Percentiles rank a stretch among this genome's conserved stretches.
Conservation (phyloP, 805 yeast species). For the Scheffersomyces stipitis region DNA sequence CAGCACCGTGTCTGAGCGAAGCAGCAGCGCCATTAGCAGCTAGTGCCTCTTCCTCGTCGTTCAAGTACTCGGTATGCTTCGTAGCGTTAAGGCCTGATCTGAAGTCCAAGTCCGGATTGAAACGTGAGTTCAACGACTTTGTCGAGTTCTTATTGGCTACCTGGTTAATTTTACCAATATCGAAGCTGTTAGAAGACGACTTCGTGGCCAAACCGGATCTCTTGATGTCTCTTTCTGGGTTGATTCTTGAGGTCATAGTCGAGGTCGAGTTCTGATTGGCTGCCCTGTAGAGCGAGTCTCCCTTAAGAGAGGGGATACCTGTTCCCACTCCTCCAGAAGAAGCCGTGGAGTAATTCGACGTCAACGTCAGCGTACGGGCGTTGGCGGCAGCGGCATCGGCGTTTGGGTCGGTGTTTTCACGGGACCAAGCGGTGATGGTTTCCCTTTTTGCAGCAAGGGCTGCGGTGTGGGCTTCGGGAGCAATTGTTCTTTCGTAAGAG, state of each 20-base stretch:
- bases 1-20: constrained; percentile 41
- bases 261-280: constrained; percentile 42
- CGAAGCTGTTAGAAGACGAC: constrained; percentile 18
- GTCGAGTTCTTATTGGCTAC: constrained; percentile 41
- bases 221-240: constrained; percentile 37
- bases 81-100: constrained; percentile 34
- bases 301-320: constrained; percentile 33
- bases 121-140: constrained; percentile 37
- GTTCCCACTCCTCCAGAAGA: constrained; percentile 12
- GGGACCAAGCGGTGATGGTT: constrained; percentile 49
- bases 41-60: constrained; percentile 42
- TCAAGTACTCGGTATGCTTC: constrained; percentile 27
- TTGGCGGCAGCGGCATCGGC: constrained; percentile 49
- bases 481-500: constrained; percentile 57
- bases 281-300: constrained; percentile 27
- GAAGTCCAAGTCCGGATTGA: constrained; percentile 42
- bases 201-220: constrained; percentile 38
- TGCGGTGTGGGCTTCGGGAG: constrained; percentile 65
- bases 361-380: constrained; percentile 11
- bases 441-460: constrained; percentile 48
- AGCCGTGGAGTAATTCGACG: constrained; percentile 9
- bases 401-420: constrained; percentile 43
- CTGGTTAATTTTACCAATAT: constrained; percentile 34
- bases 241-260: constrained; percentile 45
- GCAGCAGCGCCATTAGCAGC: constrained; percentile 63